Evolutionary conservation across 2,329 filamentous ascomycete species (phyloP), one percentile per base, ranked within the genome.

Genomic region (Trichoderma endophyticum): DNA sequence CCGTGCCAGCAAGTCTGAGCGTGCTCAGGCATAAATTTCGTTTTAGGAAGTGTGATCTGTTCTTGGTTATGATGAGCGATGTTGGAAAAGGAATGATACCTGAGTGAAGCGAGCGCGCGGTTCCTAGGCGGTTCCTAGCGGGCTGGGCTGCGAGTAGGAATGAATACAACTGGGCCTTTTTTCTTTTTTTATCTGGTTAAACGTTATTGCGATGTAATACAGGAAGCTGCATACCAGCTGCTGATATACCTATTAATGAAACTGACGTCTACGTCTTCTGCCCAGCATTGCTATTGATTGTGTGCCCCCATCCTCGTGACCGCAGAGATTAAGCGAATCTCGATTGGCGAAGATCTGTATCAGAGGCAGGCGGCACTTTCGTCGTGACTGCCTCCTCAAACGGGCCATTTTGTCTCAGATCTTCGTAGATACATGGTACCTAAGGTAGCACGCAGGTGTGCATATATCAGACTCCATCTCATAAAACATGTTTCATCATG

Each of bases 1-100:
- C 73, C 88, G 90, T 73, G 80, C 78, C 74, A 85, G 78, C 74
- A 85, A 91, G 79, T 73, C 73, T 24, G 78, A 79, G 65, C 76
- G 75, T 71, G 74, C 74, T 8, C 74, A 74, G 72, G 76, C 70
- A 65, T 77, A 73, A 72, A 18, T 3, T 24, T 5, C 21, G 14
- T 30, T 18, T 15, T 11, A 7, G 26, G 57, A 43, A 43, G 34
- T 24, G 34, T 12, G 14, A 24, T 26, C 26, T 57, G 30, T 39
- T 63, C 63, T 51, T 71, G 63, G 36, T 71, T 57, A 65, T 66
- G 68, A 71, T 66, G 68, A 71, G 54, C 69, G 69, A 57, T 34
- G 48, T 59, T 48, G 68, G 68, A 51, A 34, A 64, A 39, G 36
- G 60, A 57, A 64, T 71, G 68, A 71, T 71, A 71, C 68, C 68